Conservation (phyloP, 164 flowering plant species). For the Piper longum region DNA sequence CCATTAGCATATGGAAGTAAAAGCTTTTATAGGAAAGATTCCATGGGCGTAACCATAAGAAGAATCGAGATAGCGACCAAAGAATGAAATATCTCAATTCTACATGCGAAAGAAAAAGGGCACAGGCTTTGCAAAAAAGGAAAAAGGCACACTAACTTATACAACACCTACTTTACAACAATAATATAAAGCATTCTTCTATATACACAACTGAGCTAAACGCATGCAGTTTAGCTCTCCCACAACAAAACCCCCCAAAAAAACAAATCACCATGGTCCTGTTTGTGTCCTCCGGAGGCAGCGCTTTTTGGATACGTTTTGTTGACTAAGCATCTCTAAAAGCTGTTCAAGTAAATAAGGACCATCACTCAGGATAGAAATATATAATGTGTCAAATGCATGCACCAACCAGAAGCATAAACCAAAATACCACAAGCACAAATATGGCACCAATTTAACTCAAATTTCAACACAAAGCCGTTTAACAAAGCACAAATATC, state of each 20-base stretch:
- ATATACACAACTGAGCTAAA: slow-evolving; percentile 18
- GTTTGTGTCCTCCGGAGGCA: slow-evolving; percentile 61
- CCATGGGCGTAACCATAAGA: not conserved
- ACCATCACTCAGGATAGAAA: not conserved
- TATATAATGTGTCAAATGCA: not conserved
- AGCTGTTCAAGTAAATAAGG: slow-evolving; percentile 21
- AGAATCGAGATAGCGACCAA: slow-evolving; percentile 3
- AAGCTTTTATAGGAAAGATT: not conserved
- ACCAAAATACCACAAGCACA: not conserved
- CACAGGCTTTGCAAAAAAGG: no score
- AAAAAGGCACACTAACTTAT: not conserved
- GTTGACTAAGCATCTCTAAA: slow-evolving; percentile 40
- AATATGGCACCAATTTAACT: no score
- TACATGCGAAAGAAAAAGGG: not conserved
- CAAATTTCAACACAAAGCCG: no score
- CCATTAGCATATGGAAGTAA: no score
- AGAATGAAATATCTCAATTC: slow-evolving; percentile 7
- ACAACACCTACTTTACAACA: not conserved
- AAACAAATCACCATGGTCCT: slow-evolving; percentile 42
- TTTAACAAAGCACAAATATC: no score
- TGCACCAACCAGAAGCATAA: not conserved
- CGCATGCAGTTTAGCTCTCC: not conserved
- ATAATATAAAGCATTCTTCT: slow-evolving; percentile 6
- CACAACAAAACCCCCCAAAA: slow-evolving; percentile 3
- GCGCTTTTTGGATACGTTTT: slow-evolving; percentile 27